These are phyloP conservation scores for Wickerhamiella lipophila DNA, from an alignment of 805 yeast species.

Conservation along the genomic window DNA sequence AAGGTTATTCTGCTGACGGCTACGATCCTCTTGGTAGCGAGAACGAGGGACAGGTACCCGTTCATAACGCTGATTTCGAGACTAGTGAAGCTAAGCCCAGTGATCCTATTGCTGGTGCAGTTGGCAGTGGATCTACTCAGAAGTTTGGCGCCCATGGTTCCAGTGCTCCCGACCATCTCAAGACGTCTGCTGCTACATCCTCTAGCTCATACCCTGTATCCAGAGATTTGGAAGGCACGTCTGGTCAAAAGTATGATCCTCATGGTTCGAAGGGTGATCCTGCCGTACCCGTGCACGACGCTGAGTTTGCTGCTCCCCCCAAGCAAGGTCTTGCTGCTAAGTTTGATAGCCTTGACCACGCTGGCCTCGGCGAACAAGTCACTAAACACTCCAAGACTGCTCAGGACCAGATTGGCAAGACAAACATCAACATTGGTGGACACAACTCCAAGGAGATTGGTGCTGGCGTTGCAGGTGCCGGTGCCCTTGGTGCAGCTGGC, in stretches of 20 bases:
- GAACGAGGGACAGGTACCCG: background rate
- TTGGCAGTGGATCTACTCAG: background rate
- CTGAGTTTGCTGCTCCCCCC: background rate
- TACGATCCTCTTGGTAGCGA: background rate
- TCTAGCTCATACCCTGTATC: background rate
- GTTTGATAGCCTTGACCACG: background rate
- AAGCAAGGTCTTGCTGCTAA: background rate
- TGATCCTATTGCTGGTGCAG: background rate
- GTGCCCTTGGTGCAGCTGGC: slow-evolving; percentile 9
- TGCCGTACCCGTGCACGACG: slow-evolving; percentile 5
- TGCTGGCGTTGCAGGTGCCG: slow-evolving; percentile 10
- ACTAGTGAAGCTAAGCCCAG: background rate
- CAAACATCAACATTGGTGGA: slow-evolving; percentile 5
- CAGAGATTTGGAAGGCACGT: background rate
- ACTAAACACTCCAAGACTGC: background rate
- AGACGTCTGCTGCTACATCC: background rate
- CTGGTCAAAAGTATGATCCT: background rate
- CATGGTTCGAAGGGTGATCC: slow-evolving; percentile 8
- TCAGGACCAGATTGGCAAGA: background rate
- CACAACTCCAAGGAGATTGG: slow-evolving; percentile 6
- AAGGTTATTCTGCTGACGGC: background rate
- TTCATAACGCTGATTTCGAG: background rate
- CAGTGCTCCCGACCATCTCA: background rate
- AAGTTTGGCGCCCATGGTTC: background rate
- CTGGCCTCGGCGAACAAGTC: background rate